Evolutionary conservation across 352 stramenopile species (phyloP), one percentile per base, ranked within the genome.

Genomic region (Globisporangium paroecandrum): DNA sequence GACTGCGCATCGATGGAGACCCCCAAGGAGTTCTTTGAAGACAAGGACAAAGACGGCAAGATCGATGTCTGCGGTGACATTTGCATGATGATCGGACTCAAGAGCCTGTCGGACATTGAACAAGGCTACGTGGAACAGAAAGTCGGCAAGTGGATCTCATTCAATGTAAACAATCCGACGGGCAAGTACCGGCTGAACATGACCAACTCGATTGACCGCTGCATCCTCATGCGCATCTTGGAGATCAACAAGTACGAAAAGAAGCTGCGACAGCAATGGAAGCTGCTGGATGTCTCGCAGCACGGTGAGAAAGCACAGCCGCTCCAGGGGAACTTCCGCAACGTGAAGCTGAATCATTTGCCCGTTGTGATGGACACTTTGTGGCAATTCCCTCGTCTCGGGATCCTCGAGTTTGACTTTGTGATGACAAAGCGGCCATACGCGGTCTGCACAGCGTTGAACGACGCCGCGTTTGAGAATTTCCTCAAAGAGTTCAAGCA

Each of bases 41-140:
- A 93, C 72, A 90, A 90, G 58, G 85, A 93, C 69, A 80, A 75
- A 64, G 85, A 93, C 58, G 85, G 85, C 15, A 91, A 93, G 59
- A 93, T 93, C 54, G 85, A 93, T 54, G 83, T 89, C 7, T 93
- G 85, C 49, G 82, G 85, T 6, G 85, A 93, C 70, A 91, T 93
- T 29, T 91, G 82, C 58, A 82, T 91, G 55, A 78, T 89, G 4
- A 79, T 93, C n/a, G 85, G 85, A 4, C 76, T 93, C 10, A 77
- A 76, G 57, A 79, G 80, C 51, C 64, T 93, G 0, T 89, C 81
- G 6, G 83, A 85, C 46, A 69, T 93, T 46, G 85, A 93, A 65
- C 85, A 93, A 66, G 76, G 70, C 13, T 78, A 89, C 56, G 81
- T 91, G 9, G 85, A 91, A 60, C 76, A 84, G 59, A 84, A 86